Conservation (phyloP, 2,329 filamentous ascomycete genomes). For the Pseudocercospora vitis region DNA sequence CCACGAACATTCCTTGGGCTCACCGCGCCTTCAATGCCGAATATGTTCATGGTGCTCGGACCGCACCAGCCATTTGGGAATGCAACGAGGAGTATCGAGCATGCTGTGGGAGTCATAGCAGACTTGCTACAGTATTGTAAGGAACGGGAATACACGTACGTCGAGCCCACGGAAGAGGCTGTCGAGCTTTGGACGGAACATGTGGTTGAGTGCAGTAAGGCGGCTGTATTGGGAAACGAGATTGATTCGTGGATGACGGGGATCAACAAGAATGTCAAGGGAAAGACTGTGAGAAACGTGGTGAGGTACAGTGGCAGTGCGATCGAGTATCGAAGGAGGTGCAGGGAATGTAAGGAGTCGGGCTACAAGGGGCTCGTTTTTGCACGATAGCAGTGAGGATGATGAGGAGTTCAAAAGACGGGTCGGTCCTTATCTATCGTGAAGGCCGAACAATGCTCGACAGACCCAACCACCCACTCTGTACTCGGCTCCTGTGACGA, state of each 20-base stretch:
- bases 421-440: no score
- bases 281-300: conserved; percentile 12
- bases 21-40: conserved; percentile 43
- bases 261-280: conserved; percentile 14
- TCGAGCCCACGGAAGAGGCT: conserved; percentile 34
- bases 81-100: conserved; percentile 39
- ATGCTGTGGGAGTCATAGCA: conserved; percentile 37
- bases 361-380: conserved; percentile 10
- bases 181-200: conserved; percentile 31
- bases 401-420: no score
- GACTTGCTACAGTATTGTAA: conserved; percentile 21
- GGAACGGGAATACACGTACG: conserved; percentile 15
- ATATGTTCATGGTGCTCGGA: conserved; percentile 46
- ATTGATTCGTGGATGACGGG: conserved; percentile 15
- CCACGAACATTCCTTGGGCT: conserved; percentile 44
- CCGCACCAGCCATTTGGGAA: conserved; percentile 46
- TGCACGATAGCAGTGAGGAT: neutral
- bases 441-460: neutral
- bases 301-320: conserved; percentile 11
- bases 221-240: conserved; percentile 8
- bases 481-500: conserved; percentile 10
- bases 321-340: conserved; percentile 11
- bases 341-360: neutral
- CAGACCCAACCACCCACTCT: conserved; percentile 10
- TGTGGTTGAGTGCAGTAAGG: conserved; percentile 7